Evolutionary conservation across 768 basidiomycete genomes (phyloP).

Genomic region (Mycena venus): DNA sequence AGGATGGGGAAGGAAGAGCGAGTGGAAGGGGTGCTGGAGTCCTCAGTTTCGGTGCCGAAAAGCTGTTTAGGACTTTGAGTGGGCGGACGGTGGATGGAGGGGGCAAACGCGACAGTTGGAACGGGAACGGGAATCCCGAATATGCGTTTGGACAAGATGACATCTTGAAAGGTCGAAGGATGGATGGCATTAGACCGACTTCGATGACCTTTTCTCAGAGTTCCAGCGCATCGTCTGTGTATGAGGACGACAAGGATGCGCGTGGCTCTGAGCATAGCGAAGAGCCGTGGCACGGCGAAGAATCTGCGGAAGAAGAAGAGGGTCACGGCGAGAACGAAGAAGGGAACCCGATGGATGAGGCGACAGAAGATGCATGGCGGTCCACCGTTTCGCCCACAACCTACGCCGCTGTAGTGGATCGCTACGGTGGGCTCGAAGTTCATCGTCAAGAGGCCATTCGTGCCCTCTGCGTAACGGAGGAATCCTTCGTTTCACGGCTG

Average conservation of each 20-base stretch:
- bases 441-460: constrained; percentile 76
- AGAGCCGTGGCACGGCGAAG: background rate
- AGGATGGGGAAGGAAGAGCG: constrained; percentile 44
- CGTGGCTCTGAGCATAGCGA: constrained; percentile 31
- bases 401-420: constrained; percentile 51
- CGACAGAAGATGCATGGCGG: constrained; percentile 44
- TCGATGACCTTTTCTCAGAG: constrained; percentile 20
- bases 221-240: constrained; percentile 36
- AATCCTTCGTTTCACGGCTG: constrained; percentile 74
- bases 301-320: constrained; percentile 27
- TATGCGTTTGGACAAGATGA: constrained; percentile 24
- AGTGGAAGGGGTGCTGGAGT: constrained; percentile 28
- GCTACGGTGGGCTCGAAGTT: constrained; percentile 65
- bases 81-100: constrained; percentile 35
- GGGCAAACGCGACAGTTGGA: background rate
- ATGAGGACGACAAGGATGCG: constrained; percentile 31
- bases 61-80: constrained; percentile 58
- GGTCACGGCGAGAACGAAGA: background rate
- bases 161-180: constrained; percentile 30
- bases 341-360: background rate
- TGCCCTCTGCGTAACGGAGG: constrained; percentile 79
- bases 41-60: constrained; percentile 63
- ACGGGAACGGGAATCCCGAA: background rate
- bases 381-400: constrained; percentile 45
- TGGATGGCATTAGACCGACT: constrained; percentile 14